phyloP scores from a whole-genome alignment of 2,329 filamentous ascomycete species.

The Aspergillus versicolor region DNA sequence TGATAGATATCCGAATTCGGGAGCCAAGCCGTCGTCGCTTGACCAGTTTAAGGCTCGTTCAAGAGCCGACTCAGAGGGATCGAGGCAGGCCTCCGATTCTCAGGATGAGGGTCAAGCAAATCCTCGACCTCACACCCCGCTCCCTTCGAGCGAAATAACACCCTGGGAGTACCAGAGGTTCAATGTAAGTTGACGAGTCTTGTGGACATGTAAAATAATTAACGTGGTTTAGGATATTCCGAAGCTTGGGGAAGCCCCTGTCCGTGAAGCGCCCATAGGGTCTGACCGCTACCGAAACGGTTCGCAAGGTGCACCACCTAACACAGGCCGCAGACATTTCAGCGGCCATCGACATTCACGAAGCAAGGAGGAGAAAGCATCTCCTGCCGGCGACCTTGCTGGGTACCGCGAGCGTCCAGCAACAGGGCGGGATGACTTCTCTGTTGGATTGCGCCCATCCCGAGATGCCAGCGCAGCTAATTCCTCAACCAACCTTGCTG shows the following conservation, averaged over 20 bases:
- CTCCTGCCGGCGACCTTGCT: constrained; percentile 34
- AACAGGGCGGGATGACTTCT: constrained; percentile 72
- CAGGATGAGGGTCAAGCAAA: constrained; percentile 61
- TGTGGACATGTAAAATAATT: neutral
- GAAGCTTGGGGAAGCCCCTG: constrained; percentile 74
- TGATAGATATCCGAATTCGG: constrained; percentile 58
- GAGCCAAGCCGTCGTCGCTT: constrained; percentile 30
- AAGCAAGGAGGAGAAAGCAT: constrained; percentile 59
- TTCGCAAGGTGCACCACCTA: constrained; percentile 42
- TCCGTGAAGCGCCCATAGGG: constrained; percentile 67
- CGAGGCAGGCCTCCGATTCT: constrained; percentile 52
- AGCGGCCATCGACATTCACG: constrained; percentile 47
- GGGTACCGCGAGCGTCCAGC: constrained; percentile 66
- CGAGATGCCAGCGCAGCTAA: constrained; percentile 54
- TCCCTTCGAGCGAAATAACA: constrained; percentile 88
- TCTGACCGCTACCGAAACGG: constrained; percentile 68
- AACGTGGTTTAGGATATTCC: constrained; percentile 62
- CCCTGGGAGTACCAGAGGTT: constrained; percentile 95
- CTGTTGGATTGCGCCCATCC: constrained; percentile 50
- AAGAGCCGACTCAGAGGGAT: constrained; percentile 79
- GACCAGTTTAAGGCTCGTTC: constrained; percentile 63
- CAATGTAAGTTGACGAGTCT: constrained; percentile 56
- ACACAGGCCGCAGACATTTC: constrained; percentile 50
- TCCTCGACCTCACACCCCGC: constrained; percentile 78
- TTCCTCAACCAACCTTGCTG: constrained; percentile 51